Evolutionary conservation across 352 stramenopile species (phyloP).

Genomic region (Bremia lactucae): DNA sequence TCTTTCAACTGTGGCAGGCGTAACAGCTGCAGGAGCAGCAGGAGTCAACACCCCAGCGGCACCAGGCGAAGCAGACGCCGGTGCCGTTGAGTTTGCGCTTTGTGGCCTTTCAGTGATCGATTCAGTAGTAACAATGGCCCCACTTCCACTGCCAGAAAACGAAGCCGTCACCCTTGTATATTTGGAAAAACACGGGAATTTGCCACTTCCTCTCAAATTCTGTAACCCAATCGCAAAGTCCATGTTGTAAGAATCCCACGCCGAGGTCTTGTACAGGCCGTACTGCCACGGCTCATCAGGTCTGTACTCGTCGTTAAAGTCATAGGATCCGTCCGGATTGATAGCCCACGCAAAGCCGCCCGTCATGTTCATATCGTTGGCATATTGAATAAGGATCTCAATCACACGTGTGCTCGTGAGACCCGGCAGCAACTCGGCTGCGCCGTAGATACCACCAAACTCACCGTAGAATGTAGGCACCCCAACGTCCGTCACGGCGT

Average conservation of each 20-base stretch:
- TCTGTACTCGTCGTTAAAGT: conserved; percentile 68
- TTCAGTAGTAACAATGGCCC: conserved; percentile 18
- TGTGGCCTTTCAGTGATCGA: conserved; percentile 14
- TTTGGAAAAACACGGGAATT: conserved; percentile 57
- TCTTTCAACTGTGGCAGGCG: neutral
- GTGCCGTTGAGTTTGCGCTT: no score
- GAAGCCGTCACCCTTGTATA: conserved; percentile 20
- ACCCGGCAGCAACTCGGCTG: conserved; percentile 30
- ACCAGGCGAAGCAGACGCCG: conserved; percentile 9
- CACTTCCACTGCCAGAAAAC: conserved; percentile 18
- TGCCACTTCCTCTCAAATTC: conserved; percentile 59
- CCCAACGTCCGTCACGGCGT: conserved; percentile 30
- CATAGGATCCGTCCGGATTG: conserved; percentile 67
- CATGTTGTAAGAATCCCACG: conserved; percentile 57
- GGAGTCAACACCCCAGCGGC: conserved; percentile 13
- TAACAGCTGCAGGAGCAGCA: conserved; percentile 8
- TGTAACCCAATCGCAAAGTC: conserved; percentile 53
- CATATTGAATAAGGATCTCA: conserved; percentile 64
- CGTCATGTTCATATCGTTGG: conserved; percentile 50
- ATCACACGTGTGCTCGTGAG: conserved; percentile 68
- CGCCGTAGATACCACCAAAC: conserved; percentile 75
- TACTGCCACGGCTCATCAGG: conserved; percentile 52
- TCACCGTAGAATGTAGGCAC: conserved; percentile 68
- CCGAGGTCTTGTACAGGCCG: conserved; percentile 57
- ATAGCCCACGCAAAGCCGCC: conserved; percentile 71